Evolutionary conservation across 495 filamentous ascomycete genomes (phyloP), one percentile per base, ranked within the genome.

Genomic region (Bathelium albidoporum): DNA sequence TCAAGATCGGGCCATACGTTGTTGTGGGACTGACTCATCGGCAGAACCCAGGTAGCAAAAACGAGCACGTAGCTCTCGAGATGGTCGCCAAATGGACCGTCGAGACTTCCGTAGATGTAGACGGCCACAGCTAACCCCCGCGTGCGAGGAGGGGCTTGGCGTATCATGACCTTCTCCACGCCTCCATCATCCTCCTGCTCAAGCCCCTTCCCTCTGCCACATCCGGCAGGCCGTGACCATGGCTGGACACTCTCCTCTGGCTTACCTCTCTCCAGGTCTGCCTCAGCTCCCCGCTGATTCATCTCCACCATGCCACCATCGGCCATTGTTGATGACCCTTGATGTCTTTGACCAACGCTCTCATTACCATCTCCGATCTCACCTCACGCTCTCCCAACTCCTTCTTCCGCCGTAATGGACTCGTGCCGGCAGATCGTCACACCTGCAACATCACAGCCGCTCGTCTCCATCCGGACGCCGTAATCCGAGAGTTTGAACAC

Each of bases 331-430:
- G 34, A 39, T 14, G 5, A 29, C 2, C 49, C 20, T 12, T 20
- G 22, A 55, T 55, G 49, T 55, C 49, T 55, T 24, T 55, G 22
- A 55, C 49, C 20, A 55, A 11, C 26, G 12, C 49, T 49, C 49
- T 9, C 49, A 29, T n/a, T 24, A 55, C 24, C 9, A 26, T 28
- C 44, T 49, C 44, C 44, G 20, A 49, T 49, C 18, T 20, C 12
- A 49, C 20, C 44, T 18, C 26, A 12, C n/a, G 16, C 28, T 12
- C n/a, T 28, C 62, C 28, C 32, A 20, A 20, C n/a, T 36, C 52
- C 29, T 64, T 65, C 63, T 65, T 65, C 44, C 12, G 4, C 18
- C 59, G 63, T 26, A 65, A 65, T 52, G 43, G 34, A n/a, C 63
- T 65, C 11, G 24, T 14, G 2, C 18, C 24, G 7, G 11, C 22